A percentile compares a stretch with the other conserved stretches of the same genome.
Evolutionary conservation across 306 rosid genomes (phyloP).

Genomic region (Cucurbita maxima): DNA sequence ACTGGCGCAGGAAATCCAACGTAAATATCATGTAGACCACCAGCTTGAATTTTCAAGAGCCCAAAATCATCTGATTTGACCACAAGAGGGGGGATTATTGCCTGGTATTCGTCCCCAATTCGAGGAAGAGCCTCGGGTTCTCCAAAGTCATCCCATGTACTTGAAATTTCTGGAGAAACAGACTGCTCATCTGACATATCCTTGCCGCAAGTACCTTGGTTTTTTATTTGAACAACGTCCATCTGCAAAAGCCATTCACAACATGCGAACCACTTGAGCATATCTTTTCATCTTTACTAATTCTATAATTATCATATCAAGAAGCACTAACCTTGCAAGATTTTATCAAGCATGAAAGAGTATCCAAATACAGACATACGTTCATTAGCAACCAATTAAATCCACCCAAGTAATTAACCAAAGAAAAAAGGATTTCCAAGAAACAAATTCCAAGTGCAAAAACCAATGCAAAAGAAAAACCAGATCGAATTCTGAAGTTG

Average conservation of each 20-base stretch:
- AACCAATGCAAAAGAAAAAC: neutral
- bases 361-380: neutral
- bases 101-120: conserved; percentile 64
- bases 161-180: conserved; percentile 30
- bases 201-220: conserved; percentile 17
- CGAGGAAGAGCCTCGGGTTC: conserved; percentile 57
- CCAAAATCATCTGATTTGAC: conserved; percentile 23
- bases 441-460: neutral
- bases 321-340: neutral
- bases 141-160: conserved; percentile 32
- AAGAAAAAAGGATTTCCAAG: neutral
- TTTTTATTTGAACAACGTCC: conserved; percentile 27
- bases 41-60: conserved; percentile 15
- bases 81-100: conserved; percentile 37
- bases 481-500: neutral
- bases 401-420: neutral
- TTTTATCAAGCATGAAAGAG: neutral
- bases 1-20: conserved; percentile 47
- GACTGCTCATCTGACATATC: conserved; percentile 33
- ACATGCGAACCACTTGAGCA: neutral
- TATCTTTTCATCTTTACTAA: neutral
- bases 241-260: conserved; percentile 26
- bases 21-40: conserved; percentile 22
- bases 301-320: neutral
- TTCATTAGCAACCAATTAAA: neutral